These are phyloP conservation scores for Sporothrix luriei DNA, from an alignment of 2,329 filamentous ascomycete genomes.

Conservation along the genomic window DNA sequence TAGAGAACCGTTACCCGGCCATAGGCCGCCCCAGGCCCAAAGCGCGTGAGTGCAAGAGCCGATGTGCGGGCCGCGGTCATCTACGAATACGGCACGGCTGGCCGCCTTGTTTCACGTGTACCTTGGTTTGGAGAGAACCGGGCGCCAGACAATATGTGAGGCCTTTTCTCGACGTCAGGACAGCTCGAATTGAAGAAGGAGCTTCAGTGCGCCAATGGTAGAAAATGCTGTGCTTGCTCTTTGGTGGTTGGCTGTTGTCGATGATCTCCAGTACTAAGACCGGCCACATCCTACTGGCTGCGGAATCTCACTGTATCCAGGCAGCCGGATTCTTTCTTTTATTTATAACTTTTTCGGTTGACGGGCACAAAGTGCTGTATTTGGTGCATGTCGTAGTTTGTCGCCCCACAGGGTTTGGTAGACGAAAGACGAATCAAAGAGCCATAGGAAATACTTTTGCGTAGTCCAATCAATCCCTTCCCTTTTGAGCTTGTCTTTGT, in stretches of 20 bases:
- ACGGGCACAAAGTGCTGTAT: background rate
- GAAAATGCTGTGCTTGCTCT: background rate
- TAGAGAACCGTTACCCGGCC: slow-evolving; percentile 23
- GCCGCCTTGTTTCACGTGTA: slow-evolving; percentile 24
- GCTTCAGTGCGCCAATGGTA: background rate
- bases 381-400: background rate
- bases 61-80: slow-evolving; percentile 5
- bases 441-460: background rate
- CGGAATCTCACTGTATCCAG: background rate
- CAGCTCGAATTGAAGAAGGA: background rate
- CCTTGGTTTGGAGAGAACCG: background rate
- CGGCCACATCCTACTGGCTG: background rate
- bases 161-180: background rate
- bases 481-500: no score
- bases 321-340: slow-evolving; percentile 26
- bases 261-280: background rate
- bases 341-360: background rate
- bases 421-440: background rate
- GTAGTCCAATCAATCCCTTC: background rate
- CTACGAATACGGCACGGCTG: background rate
- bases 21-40: slow-evolving; percentile 23
- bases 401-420: slow-evolving; percentile 16
- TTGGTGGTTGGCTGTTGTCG: background rate
- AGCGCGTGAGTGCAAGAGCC: background rate
- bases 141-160: background rate